These are phyloP conservation scores for Aegle marmelos DNA, from an alignment of 345 rosid genomes.

Conservation along the genomic window DNA sequence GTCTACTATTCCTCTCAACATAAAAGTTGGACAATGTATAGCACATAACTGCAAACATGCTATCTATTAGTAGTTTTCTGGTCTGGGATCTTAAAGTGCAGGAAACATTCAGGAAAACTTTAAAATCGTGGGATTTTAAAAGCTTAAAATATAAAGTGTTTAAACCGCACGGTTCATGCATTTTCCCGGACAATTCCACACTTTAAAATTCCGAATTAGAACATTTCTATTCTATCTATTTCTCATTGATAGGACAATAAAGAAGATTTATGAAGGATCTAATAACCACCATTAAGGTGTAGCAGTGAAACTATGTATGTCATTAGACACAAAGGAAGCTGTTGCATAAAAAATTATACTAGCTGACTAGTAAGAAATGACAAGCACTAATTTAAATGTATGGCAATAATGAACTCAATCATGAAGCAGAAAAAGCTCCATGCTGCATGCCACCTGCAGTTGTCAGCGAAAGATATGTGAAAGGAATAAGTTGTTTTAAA, in stretches of 20 bases:
- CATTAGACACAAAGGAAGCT: not conserved
- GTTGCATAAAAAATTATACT: not conserved
- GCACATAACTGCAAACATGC: not conserved
- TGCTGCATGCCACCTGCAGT: not conserved
- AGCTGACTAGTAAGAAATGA: not conserved
- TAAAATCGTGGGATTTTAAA: too few species aligned
- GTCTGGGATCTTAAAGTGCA: too few species aligned
- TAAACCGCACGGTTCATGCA: too few species aligned
- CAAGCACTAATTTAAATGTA: not conserved
- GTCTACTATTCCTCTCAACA: not conserved
- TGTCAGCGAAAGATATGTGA: not conserved
- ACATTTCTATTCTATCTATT: too few species aligned
- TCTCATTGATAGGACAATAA: not conserved
- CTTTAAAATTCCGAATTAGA: too few species aligned
- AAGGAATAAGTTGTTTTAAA: not conserved
- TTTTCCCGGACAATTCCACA: too few species aligned
- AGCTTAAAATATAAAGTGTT: too few species aligned
- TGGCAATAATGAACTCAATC: not conserved
- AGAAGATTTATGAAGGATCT: not conserved
- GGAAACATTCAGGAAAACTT: too few species aligned
- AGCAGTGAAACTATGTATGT: not conserved
- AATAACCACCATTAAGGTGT: not conserved
- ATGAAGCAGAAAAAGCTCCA: not conserved
- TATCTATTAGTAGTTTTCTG: too few species aligned
- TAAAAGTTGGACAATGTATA: conserved; percentile 1